A percentile compares a stretch with the other conserved stretches of the same genome.
Evolutionary conservation across 495 filamentous ascomycete genomes (phyloP).

Genomic region (Melanomma pulvis-pyrius): DNA sequence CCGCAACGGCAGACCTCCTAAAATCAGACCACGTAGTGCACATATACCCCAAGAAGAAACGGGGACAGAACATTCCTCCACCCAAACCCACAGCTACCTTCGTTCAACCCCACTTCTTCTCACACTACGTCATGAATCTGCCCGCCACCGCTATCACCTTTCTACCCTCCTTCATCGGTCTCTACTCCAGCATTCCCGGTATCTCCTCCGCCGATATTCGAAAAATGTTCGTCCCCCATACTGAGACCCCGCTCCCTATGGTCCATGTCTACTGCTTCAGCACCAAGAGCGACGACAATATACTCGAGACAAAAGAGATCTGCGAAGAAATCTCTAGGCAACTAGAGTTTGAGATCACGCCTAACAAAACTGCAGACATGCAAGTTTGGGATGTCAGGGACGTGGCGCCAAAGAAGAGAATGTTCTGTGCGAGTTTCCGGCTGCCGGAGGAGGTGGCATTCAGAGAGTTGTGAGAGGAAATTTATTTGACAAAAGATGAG

Average conservation of each 20-base stretch:
- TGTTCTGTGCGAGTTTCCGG: constrained; percentile 94
- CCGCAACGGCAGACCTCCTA: constrained; percentile 65
- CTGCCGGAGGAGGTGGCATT: constrained; percentile 84
- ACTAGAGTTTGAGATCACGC: constrained; percentile 62
- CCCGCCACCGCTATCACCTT: constrained; percentile 86
- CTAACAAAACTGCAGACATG: constrained; percentile 54
- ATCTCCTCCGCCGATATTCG: constrained; percentile 49
- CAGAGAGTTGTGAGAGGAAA: constrained; percentile 29
- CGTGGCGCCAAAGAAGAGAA: constrained; percentile 89
- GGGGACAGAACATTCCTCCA: constrained; percentile 30
- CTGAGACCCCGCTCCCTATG: constrained; percentile 65
- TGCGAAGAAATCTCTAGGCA: constrained; percentile 67
- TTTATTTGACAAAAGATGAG: background rate
- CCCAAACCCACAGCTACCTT: constrained; percentile 32
- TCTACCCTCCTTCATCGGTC: constrained; percentile 78
- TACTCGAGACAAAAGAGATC: constrained; percentile 62
- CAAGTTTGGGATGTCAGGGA: constrained; percentile 79
- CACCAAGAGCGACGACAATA: constrained; percentile 71
- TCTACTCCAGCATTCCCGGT: constrained; percentile 56
- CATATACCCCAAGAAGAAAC: constrained; percentile 26
- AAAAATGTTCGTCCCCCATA: constrained; percentile 67
- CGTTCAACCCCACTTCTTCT: constrained; percentile 64
- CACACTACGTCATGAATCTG: constrained; percentile 96
- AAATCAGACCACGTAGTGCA: constrained; percentile 37
- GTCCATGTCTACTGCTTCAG: constrained; percentile 92